These are phyloP conservation scores for Aethionema arabicum DNA, from an alignment of 345 rosid species.

Conservation along the genomic window DNA sequence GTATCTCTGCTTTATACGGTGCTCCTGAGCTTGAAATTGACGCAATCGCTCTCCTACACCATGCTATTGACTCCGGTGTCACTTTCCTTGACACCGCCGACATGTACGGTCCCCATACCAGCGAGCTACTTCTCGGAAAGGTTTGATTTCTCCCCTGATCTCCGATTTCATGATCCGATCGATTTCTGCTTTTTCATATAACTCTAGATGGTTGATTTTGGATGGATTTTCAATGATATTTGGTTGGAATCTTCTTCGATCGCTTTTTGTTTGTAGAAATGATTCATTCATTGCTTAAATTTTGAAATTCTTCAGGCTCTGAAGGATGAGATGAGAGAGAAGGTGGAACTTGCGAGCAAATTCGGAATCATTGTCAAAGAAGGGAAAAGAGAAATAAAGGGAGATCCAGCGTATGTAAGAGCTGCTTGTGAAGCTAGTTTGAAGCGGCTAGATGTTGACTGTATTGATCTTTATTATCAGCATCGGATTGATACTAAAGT, in stretches of 20 bases:
- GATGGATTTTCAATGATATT: not conserved
- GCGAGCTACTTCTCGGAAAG: constrained; percentile 37
- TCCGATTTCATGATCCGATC: not conserved
- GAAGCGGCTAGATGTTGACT: constrained; percentile 47
- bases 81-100: constrained; percentile 42
- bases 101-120: constrained; percentile 37
- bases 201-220: too few species aligned
- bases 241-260: not conserved
- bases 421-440: constrained; percentile 59
- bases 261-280: not conserved
- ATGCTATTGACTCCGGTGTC: constrained; percentile 35
- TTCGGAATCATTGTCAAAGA: constrained; percentile 27
- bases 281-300: not conserved
- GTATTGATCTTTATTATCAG: constrained; percentile 61
- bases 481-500: constrained; percentile 53
- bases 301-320: constrained; percentile 35
- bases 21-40: constrained; percentile 34
- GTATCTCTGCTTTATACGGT: constrained; percentile 37
- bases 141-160: constrained; percentile 5
- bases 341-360: constrained; percentile 48
- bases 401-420: constrained; percentile 52
- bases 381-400: constrained; percentile 36
- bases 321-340: constrained; percentile 45
- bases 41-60: constrained; percentile 28
- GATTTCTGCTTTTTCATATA: too few species aligned